A percentile compares a stretch with the other conserved stretches of the same genome.
Evolutionary conservation across 768 basidiomycete species (phyloP).

Genomic region (Myochromella boudieri): DNA sequence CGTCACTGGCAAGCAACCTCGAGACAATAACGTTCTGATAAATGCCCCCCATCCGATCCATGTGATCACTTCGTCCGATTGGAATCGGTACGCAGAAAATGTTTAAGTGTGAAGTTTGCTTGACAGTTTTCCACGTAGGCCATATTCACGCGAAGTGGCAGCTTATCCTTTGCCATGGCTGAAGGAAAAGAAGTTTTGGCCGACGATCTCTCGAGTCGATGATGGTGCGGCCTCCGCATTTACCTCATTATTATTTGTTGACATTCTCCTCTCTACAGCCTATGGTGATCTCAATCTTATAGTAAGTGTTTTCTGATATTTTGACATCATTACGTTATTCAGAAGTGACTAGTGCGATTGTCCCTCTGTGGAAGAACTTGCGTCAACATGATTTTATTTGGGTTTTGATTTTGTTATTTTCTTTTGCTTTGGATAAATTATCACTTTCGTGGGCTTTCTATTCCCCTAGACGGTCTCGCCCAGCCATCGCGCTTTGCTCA

Average conservation of each 20-base stretch:
- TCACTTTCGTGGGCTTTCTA: conserved; percentile 37
- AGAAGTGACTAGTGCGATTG: conserved; percentile 68
- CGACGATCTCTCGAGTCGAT: conserved; percentile 86
- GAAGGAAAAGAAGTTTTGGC: conserved; percentile 94
- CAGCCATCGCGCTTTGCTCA: conserved; percentile 59
- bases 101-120: neutral
- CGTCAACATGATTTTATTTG: conserved; percentile 39
- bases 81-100: conserved; percentile 67
- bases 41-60: conserved; percentile 93
- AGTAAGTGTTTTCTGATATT: conserved; percentile 43
- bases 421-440: conserved; percentile 6
- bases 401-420: conserved; percentile 16
- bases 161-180: conserved; percentile 87
- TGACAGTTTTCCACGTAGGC: conserved; percentile 41
- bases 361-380: conserved; percentile 79
- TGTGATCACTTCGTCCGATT: conserved; percentile 72
- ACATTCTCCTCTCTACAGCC: conserved; percentile 40
- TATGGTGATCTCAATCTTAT: conserved; percentile 92
- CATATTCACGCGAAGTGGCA: conserved; percentile 89
- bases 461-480: conserved; percentile 49
- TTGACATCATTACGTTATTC: conserved; percentile 10
- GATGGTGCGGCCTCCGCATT: conserved; percentile 61
- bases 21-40: conserved; percentile 87
- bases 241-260: conserved; percentile 5
- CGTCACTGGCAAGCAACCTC: conserved; percentile 82